A percentile compares a stretch with the other conserved stretches of the same genome.
These are phyloP conservation scores for Thalassia testudinum DNA, from an alignment of 116 monocot genomes.

Conservation along the genomic window DNA sequence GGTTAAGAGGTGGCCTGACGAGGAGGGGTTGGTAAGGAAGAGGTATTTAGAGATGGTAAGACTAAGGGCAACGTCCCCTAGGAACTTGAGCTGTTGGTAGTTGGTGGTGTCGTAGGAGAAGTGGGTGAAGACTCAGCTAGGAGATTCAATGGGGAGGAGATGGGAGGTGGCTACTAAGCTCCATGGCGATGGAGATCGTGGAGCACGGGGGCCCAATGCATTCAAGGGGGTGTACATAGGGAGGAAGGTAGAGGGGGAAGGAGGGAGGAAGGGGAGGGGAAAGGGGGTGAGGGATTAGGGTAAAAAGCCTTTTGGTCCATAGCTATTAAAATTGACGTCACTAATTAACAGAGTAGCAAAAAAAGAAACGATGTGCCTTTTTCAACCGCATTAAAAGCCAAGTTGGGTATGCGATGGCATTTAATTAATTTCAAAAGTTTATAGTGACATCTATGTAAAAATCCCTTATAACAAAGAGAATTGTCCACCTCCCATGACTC, in stretches of 20 bases:
- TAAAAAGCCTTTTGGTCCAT: too few relatives aligned
- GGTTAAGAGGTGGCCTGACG: constrained; percentile 7
- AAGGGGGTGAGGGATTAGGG: too few relatives aligned
- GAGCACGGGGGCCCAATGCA: neutral
- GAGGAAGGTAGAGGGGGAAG: neutral
- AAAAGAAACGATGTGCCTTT: too few relatives aligned
- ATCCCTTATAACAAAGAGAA: too few relatives aligned
- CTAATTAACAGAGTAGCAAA: too few relatives aligned
- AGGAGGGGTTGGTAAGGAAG: constrained; percentile 9
- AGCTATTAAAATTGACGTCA: too few relatives aligned
- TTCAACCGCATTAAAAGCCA: too few relatives aligned
- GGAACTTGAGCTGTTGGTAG: constrained; percentile 26
- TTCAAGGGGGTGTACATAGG: neutral
- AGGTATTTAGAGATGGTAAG: constrained; percentile 14
- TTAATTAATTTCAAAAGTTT: neutral
- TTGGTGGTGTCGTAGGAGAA: neutral
- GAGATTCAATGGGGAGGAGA: constrained; percentile 9
- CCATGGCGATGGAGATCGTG: neutral
- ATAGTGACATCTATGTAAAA: too few relatives aligned
- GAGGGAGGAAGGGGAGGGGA: too few relatives aligned
- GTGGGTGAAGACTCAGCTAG: constrained; percentile 12
- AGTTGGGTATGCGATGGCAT: neutral
- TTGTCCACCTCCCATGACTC: too few relatives aligned
- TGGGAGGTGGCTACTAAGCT: constrained; percentile 3
- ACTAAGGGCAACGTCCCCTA: constrained; percentile 20